Evolutionary conservation across 2,329 filamentous ascomycete species (phyloP).

Genomic region (Raffaelea deltoideospora): DNA sequence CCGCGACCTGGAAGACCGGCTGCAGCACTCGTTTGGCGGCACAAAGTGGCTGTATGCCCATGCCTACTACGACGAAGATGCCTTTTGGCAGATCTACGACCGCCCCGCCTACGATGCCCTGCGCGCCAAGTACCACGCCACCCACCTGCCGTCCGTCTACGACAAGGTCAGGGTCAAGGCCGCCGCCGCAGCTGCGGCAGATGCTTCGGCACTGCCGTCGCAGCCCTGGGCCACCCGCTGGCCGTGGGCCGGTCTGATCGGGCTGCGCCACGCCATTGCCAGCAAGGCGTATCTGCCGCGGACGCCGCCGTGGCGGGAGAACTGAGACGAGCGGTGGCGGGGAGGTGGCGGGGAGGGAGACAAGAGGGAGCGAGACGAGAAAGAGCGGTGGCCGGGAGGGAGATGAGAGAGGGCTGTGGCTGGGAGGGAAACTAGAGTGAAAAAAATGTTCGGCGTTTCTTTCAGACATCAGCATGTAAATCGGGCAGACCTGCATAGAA

Average conservation of each 20-base stretch:
- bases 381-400: too few relatives aligned
- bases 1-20: constrained; percentile 53
- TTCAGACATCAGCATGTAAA: too few relatives aligned
- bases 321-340: neutral
- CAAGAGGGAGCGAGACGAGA: too few relatives aligned
- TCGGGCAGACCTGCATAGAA: too few relatives aligned
- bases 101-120: constrained; percentile 41
- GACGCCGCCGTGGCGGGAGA: constrained; percentile 8
- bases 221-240: constrained; percentile 22
- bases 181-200: neutral
- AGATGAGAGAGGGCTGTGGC: too few relatives aligned
- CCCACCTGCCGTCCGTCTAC: constrained; percentile 48
- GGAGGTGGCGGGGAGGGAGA: too few relatives aligned
- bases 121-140: constrained; percentile 46
- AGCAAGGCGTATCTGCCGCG: constrained; percentile 39
- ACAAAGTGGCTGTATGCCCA: constrained; percentile 84
- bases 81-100: constrained; percentile 54
- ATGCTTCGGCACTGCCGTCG: too few relatives aligned
- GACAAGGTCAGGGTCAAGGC: constrained; percentile 43
- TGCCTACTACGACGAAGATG: constrained; percentile 61
- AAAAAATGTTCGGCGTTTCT: too few relatives aligned
- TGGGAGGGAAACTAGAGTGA: too few relatives aligned
- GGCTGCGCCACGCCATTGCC: constrained; percentile 42
- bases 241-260: constrained; percentile 44
- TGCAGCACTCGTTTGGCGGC: constrained; percentile 50